Percentiles rank a stretch among this genome's conserved stretches.
These are phyloP conservation scores for Lodderomyces parapsilosis DNA, from an alignment of 1,139 yeast genomes.

Conservation along the genomic window DNA sequence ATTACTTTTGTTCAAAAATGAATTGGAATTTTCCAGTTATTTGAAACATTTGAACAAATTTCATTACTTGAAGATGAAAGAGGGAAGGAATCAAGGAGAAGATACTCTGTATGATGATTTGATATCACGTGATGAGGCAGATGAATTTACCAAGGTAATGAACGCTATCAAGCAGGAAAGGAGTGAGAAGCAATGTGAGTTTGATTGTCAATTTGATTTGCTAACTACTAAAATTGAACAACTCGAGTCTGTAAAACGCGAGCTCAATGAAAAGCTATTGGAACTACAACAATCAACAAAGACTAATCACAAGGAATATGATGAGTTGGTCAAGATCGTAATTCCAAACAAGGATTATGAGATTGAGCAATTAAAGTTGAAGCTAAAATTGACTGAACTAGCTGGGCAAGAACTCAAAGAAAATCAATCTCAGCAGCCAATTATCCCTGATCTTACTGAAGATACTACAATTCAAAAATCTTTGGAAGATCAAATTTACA, in stretches of 20 bases:
- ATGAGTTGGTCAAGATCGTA: constrained; percentile 15
- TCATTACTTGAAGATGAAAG: constrained; percentile 39
- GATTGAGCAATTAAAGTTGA: constrained; percentile 20
- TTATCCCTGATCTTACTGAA: background rate
- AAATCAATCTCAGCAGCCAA: too few relatives aligned
- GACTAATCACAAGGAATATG: constrained; percentile 20
- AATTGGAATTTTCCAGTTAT: constrained; percentile 60
- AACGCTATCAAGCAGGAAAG: constrained; percentile 9
- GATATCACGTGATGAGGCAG: background rate
- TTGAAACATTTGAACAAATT: constrained; percentile 51
- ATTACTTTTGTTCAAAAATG: constrained; percentile 56
- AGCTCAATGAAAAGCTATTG: constrained; percentile 6
- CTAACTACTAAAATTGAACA: constrained; percentile 15
- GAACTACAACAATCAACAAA: constrained; percentile 21
- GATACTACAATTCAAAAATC: background rate
- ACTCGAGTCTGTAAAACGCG: constrained; percentile 19
- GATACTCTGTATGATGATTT: background rate
- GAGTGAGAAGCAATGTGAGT: background rate
- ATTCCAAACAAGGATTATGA: constrained; percentile 26
- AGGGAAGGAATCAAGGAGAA: constrained; percentile 10
- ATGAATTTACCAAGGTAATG: constrained; percentile 9
- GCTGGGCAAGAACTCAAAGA: background rate
- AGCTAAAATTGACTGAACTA: constrained; percentile 15
- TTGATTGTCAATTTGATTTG: constrained; percentile 3
- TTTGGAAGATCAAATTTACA: constrained; percentile 21